Evolutionary conservation across 2,329 filamentous ascomycete species (phyloP), one percentile per base, ranked within the genome.

Genomic region (Trichoderma polysporum): DNA sequence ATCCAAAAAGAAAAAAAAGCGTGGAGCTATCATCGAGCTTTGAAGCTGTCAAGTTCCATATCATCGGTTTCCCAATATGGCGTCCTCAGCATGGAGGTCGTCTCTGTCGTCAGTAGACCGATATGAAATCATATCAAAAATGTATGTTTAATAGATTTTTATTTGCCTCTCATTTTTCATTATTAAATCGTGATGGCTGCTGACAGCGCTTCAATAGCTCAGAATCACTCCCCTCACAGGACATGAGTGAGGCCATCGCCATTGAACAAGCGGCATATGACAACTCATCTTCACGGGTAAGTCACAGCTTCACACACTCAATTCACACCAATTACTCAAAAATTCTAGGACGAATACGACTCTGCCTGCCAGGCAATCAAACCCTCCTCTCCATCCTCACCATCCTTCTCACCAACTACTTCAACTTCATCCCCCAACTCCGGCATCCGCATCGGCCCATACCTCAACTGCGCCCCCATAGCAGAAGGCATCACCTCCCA

Each of bases 401-500:
- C 57, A 39, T 39, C 45, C 33, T 19, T 13, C n/a, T 13, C n/a
- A n/a, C 27, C 47, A 5, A 10, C 53, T 4, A 10, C 25, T 37
- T n/a, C n/a, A 27, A 25, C 56, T 0, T 27, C 57, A 31, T n/a
- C n/a, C n/a, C n/a, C n/a, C n/a, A 27, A 57, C 12, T 22, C 68
- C 2, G 83, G 81, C 10, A 76, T 84, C 49, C 76, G 76, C 35
- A 88, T 90, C 66, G 88, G 87, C 9, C 31, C 76, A 5, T 89
- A 88, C 70, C 52, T 70, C 19, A 77, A 83, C 68, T 90, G 88
- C 74, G 78, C 79, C 29, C 83, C 84, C 70, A 74, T 90, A n/a
- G 82, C 83, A 53, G 82, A 82, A 69, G 95, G 95, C 22, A 82
- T 94, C 13, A 95, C 93, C 69, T 95, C 94, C 19, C 87, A 90